phyloP scores from a whole-genome alignment of 2,329 filamentous ascomycete species.

The Aspergillus quadrilineatus region DNA sequence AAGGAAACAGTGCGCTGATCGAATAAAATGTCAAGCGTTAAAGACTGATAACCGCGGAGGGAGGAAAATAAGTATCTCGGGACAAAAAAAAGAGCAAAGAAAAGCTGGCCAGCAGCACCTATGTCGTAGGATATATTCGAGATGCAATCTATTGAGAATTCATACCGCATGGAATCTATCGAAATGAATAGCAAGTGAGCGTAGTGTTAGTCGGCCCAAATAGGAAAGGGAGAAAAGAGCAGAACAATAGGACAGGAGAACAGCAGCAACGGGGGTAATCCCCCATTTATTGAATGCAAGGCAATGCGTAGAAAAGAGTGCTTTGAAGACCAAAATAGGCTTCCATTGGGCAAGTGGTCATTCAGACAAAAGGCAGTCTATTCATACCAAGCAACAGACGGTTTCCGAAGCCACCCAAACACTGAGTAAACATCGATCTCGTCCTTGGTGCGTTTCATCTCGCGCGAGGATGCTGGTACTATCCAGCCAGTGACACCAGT shows the following conservation, averaged over 20 bases:
- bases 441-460: conserved; percentile 27
- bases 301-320: not conserved
- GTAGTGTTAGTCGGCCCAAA: not conserved
- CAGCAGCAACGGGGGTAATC: not conserved
- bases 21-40: not conserved
- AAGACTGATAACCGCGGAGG: not conserved
- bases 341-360: conserved; percentile 9
- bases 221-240: conserved; percentile 22
- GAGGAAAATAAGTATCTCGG: not conserved
- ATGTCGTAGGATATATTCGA: not conserved
- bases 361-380: not conserved
- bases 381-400: not conserved
- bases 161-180: conserved; percentile 21
- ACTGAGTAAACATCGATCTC: not conserved
- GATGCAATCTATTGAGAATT: conserved; percentile 15
- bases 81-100: not conserved
- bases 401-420: not conserved
- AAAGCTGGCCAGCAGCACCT: conserved; percentile 22
- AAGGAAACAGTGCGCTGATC: not conserved
- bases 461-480: conserved; percentile 11
- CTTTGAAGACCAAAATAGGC: conserved; percentile 10
- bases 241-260: conserved; percentile 12
- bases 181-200: conserved; percentile 19
- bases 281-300: conserved; percentile 10
- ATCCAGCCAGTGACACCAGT: conserved; percentile 16